Evolutionary conservation across 192 early-diverging fungal species (phyloP), one percentile per base, ranked within the genome.

Genomic region (Coemansia sp.): DNA sequence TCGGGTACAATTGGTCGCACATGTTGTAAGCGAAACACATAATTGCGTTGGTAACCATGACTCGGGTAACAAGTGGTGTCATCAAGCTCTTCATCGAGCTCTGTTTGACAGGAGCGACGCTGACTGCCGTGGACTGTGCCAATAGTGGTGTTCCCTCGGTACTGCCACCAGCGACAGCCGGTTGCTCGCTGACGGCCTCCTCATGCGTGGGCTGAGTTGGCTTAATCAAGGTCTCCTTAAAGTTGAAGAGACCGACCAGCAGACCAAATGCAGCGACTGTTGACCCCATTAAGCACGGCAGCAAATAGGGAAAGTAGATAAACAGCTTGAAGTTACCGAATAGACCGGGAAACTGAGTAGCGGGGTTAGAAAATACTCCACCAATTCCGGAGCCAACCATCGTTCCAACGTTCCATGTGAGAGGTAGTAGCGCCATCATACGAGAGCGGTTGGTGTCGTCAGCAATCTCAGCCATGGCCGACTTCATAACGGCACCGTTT

Each of bases 401-500:
- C 44, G 81, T 69, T 27, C 90, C 89, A 29, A 89, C 70, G 58
- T 88, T 90, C 86, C 90, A 90, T 12, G 81, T 86, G 29, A 91
- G 87, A 7, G 90, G 92, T 67, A 92, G 88, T 29, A 94, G 64
- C 6, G 88, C 80, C 72, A 95, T 95, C 24, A 90, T 92, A 29
- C 87, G 81, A 18, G 89, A 79, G 67, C 89, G 89, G 70, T 95
- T 97, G 1, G 91, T 89, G 3, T 82, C 66, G 66, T 95, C 93
- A 22, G 93, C 92, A 43, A 97, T 89, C 78, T 97, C 95, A 4
- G 90, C 91, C 24, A 95, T 73, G 43, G 94, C 86, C 20, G 89
- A 89, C 69, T 95, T 94, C 55, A 90, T 88, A 8, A 95, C 92
- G 8, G 92, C 92, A 29, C 88, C 85, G 58, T 91, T 93, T 29